Evolutionary conservation across 2,329 filamentous ascomycete species (phyloP).

Genomic region (Cercospora sp.): DNA sequence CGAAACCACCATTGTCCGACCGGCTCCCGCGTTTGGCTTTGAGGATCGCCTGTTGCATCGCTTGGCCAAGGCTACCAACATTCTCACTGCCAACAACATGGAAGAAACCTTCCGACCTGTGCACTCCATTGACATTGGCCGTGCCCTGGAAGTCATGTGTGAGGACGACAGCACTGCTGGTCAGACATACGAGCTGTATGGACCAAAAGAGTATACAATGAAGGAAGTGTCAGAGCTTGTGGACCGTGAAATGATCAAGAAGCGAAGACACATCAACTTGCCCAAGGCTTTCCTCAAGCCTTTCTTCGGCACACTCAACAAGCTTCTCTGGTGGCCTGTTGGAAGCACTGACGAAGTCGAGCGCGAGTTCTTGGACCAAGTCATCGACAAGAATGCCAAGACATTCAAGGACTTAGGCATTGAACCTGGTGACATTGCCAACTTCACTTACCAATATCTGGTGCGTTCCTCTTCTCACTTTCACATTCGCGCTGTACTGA

Average conservation of each 20-base stretch:
- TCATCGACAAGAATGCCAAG: constrained; percentile 87
- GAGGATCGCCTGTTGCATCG: constrained; percentile 90
- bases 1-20: constrained; percentile 94
- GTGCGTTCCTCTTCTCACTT: constrained; percentile 56
- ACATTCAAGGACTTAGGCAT: constrained; percentile 94
- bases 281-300: constrained; percentile 80
- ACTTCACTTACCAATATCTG: constrained; percentile 91
- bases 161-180: constrained; percentile 87
- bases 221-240: constrained; percentile 83
- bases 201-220: constrained; percentile 88
- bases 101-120: constrained; percentile 87
- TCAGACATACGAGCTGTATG: constrained; percentile 92
- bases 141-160: constrained; percentile 84
- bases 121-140: constrained; percentile 87
- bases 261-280: constrained; percentile 85
- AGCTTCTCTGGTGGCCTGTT: constrained; percentile 83
- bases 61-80: constrained; percentile 75
- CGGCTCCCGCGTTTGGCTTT: constrained; percentile 90
- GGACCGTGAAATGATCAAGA: constrained; percentile 88
- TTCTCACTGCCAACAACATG: constrained; percentile 92
- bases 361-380: constrained; percentile 88
- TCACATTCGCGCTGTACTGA: not conserved
- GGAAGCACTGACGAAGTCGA: constrained; percentile 83
- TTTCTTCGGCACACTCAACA: constrained; percentile 72
- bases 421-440: constrained; percentile 79